Percentiles rank a stretch among this genome's conserved stretches.
phyloP scores from a whole-genome alignment of 108 stramenopile species.

The Cyclotella sp. region DNA sequence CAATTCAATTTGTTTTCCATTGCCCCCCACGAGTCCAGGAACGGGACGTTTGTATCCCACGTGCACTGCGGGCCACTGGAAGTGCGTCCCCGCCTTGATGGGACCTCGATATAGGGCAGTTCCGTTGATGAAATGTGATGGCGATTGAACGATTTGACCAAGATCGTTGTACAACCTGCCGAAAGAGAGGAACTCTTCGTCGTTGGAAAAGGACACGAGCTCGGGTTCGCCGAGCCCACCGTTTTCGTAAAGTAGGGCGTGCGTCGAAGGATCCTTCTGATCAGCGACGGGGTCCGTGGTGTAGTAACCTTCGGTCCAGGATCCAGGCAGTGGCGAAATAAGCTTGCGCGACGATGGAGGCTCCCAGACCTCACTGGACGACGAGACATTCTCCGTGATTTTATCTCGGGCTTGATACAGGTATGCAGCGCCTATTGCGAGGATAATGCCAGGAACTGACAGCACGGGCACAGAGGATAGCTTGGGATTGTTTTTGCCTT shows the following conservation, averaged over 20 bases:
- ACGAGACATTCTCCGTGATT: no score
- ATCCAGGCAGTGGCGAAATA: conserved; percentile 22
- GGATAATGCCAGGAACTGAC: conserved; percentile 3
- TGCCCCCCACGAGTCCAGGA: conserved; percentile 43
- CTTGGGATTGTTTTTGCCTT: neutral
- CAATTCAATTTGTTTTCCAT: conserved; percentile 46
- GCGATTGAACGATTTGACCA: conserved; percentile 51
- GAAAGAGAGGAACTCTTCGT: conserved; percentile 36
- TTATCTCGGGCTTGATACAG: neutral
- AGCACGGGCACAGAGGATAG: neutral
- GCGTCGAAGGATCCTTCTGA: conserved; percentile 40
- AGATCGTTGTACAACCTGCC: conserved; percentile 52
- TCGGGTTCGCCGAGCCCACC: conserved; percentile 43
- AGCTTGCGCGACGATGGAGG: conserved; percentile 1
- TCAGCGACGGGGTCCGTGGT: conserved; percentile 26
- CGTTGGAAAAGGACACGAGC: conserved; percentile 26
- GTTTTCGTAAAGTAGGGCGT: conserved; percentile 44
- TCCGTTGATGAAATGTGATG: conserved; percentile 43
- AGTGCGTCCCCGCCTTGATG: conserved; percentile 45
- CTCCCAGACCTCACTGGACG: neutral
- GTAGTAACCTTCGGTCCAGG: conserved; percentile 51
- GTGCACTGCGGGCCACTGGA: conserved; percentile 56
- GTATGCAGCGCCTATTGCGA: conserved; percentile 8
- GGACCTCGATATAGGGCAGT: conserved; percentile 55
- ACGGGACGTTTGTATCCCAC: conserved; percentile 54